Evolutionary conservation across 257 asterid genomes (phyloP).

Genomic region (Schizonepeta tenuifolia): DNA sequence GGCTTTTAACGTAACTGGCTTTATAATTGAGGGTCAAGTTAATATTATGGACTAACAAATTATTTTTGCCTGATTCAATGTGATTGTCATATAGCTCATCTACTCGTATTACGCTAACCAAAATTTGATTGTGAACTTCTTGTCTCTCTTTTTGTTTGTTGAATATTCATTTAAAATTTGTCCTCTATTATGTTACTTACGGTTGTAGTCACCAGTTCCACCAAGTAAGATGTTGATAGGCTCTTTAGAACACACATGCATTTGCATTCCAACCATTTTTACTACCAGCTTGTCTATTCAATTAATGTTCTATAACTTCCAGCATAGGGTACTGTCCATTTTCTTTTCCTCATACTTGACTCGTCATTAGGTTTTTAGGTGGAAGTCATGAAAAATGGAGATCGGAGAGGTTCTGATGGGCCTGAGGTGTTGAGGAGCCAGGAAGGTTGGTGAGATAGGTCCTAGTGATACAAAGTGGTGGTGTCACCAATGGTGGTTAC

Average conservation of each 20-base stretch:
- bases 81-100: slow-evolving; percentile 20
- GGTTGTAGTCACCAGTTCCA: slow-evolving; percentile 20
- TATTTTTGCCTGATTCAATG: slow-evolving; percentile 8
- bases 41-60: background rate
- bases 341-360: background rate
- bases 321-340: background rate
- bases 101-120: background rate
- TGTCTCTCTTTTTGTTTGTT: background rate
- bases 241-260: background rate
- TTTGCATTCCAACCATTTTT: background rate
- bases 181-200: background rate
- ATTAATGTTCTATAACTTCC: background rate
- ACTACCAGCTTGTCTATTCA: slow-evolving; percentile 10
- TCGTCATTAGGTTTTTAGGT: no score
- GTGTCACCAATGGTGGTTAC: background rate
- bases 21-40: background rate
- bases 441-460: background rate
- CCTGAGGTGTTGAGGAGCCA: background rate
- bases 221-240: background rate
- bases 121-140: background rate
- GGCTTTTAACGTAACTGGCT: background rate
- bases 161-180: background rate
- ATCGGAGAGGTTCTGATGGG: slow-evolving; percentile 13
- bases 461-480: background rate
- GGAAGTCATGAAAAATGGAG: background rate